These are phyloP conservation scores for Colletotrichum sp. DNA, from an alignment of 2,329 filamentous ascomycete species.

Conservation along the genomic window DNA sequence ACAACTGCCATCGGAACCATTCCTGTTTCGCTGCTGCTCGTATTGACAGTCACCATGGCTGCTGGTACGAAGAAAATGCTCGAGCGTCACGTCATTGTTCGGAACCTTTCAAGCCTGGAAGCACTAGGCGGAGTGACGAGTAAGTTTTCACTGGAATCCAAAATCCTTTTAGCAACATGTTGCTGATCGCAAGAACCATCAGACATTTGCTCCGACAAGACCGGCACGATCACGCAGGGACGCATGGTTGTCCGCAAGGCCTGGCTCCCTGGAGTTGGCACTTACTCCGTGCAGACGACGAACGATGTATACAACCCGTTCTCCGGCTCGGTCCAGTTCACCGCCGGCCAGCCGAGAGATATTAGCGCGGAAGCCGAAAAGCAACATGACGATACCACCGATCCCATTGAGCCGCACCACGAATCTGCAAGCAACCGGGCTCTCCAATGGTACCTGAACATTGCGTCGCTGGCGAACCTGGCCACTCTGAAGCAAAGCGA, in stretches of 20 bases:
- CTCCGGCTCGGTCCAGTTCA: slow-evolving; percentile 48
- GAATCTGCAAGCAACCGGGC: slow-evolving; percentile 23
- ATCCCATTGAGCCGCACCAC: slow-evolving; percentile 38
- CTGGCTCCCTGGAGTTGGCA: slow-evolving; percentile 54
- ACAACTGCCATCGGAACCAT: slow-evolving; percentile 56
- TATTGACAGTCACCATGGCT: slow-evolving; percentile 66
- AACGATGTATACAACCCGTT: slow-evolving; percentile 64
- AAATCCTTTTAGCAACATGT: not conserved
- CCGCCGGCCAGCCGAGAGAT: slow-evolving; percentile 38
- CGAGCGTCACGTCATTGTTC: slow-evolving; percentile 56
- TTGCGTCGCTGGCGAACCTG: slow-evolving; percentile 70
- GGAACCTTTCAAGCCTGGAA: slow-evolving; percentile 56
- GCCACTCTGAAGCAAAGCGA: slow-evolving; percentile 63
- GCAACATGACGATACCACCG: slow-evolving; percentile 29
- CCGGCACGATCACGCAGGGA: slow-evolving; percentile 58
- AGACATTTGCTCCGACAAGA: slow-evolving; percentile 64
- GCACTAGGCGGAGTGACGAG: slow-evolving; percentile 60
- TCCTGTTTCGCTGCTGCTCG: slow-evolving; percentile 52
- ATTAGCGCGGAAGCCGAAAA: slow-evolving; percentile 31
- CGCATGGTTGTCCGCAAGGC: slow-evolving; percentile 61
- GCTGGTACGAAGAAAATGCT: slow-evolving; percentile 60
- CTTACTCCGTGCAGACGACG: slow-evolving; percentile 51
- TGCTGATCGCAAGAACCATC: not conserved
- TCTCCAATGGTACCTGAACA: slow-evolving; percentile 63
- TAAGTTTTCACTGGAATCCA: not conserved